A percentile compares a stretch with the other conserved stretches of the same genome.
These are phyloP conservation scores for Skeletonema grethae DNA, from an alignment of 108 stramenopile genomes.

Conservation along the genomic window DNA sequence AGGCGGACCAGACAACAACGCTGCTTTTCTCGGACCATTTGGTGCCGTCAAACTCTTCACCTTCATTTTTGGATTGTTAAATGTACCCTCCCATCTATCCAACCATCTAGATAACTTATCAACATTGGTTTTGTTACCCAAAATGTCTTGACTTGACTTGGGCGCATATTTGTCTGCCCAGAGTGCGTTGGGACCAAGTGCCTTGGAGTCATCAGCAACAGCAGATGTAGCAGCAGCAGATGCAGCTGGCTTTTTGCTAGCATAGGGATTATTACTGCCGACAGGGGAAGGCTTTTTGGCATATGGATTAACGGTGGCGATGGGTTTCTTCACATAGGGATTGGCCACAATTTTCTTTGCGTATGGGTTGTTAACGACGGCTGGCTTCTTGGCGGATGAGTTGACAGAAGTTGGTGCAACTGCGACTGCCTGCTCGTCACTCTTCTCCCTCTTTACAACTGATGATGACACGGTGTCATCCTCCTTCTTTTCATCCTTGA, in stretches of 20 bases:
- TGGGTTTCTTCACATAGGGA: constrained; percentile 38
- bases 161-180: constrained; percentile 97
- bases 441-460: neutral
- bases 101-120: constrained; percentile 71
- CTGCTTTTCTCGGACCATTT: constrained; percentile 79
- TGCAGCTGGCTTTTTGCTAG: constrained; percentile 4
- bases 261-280: constrained; percentile 8
- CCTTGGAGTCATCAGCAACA: neutral
- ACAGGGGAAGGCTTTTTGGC: neutral
- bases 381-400: constrained; percentile 3
- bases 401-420: constrained; percentile 26
- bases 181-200: constrained; percentile 50
- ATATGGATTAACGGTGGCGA: neutral
- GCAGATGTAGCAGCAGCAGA: neutral
- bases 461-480: neutral
- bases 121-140: constrained; percentile 78
- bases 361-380: constrained; percentile 47
- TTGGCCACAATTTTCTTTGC: constrained; percentile 37
- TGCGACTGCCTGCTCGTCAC: neutral
- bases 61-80: constrained; percentile 57
- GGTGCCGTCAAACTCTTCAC: constrained; percentile 43
- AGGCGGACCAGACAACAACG: constrained; percentile 95
- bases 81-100: constrained; percentile 78
- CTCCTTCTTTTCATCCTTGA: constrained; percentile 18
- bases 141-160: constrained; percentile 55